Conservation (phyloP, 495 filamentous ascomycete species). For the Lasiosphaeris hirsuta region DNA sequence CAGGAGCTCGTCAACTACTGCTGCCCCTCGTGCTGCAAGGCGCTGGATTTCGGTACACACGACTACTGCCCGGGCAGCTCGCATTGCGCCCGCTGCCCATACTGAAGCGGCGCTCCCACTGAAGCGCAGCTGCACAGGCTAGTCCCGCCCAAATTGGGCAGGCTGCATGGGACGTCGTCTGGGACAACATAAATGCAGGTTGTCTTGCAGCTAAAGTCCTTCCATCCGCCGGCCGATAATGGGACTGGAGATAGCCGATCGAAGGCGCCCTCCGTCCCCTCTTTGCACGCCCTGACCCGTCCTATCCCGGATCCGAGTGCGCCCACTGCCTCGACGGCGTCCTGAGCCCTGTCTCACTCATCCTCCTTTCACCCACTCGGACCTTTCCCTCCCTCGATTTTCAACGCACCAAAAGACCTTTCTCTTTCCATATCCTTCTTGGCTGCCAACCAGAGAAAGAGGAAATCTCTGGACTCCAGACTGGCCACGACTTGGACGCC, state of each 20-base stretch:
- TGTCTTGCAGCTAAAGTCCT: constrained; percentile 11
- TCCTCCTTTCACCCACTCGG: too few relatives aligned
- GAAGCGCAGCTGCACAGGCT: constrained; percentile 3
- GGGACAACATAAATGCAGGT: constrained; percentile 14
- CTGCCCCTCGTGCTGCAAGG: constrained; percentile 54
- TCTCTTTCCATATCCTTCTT: not conserved
- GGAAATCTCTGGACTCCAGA: too few relatives aligned
- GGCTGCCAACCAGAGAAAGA: too few relatives aligned
- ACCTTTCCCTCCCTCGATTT: too few relatives aligned
- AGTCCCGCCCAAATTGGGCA: constrained; percentile 23
- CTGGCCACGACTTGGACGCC: too few relatives aligned
- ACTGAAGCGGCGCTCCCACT: constrained; percentile 24
- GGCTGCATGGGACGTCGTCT: constrained; percentile 21
- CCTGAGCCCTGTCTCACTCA: not conserved
- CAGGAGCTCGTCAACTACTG: constrained; percentile 47
- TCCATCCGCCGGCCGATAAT: constrained; percentile 15
- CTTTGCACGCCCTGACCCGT: not conserved
- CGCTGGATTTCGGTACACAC: constrained; percentile 50
- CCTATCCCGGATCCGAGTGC: not conserved
- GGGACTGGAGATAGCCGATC: constrained; percentile 15
- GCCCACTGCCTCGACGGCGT: not conserved
- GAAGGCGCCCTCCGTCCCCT: constrained; percentile 8
- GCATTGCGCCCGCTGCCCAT: constrained; percentile 44
- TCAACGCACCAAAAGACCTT: too few relatives aligned
- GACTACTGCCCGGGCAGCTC: constrained; percentile 46